Evolutionary conservation across 257 asterid species (phyloP), one percentile per base, ranked within the genome.

Genomic region (Oldenlandia corymbosa): DNA sequence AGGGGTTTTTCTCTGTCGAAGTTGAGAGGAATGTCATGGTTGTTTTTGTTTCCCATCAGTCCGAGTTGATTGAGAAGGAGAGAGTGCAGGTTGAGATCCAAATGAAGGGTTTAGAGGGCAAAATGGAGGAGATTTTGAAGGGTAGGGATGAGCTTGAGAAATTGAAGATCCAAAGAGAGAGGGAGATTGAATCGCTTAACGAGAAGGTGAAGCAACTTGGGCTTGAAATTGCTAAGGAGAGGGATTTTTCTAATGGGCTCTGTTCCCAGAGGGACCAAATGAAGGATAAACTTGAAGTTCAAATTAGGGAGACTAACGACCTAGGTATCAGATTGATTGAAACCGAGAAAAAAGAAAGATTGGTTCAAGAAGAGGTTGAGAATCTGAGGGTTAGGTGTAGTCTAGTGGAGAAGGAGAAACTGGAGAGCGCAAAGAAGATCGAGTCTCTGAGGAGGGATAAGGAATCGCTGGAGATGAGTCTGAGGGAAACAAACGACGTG

Each of bases 1-100:
- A 90, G 43, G 66, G 37, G 31, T 81, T 80, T 7, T 73, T 71
- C 46, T 55, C 43, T 66, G 48, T 84, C 74, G 97, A 85, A 27
- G 66, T 87, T 10, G 91, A 85, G 70, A 84, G 73, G 82, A 60
- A 30, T n/a, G 80, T 87, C 71, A 76, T 80, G 78, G 58, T 58
- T 27, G 85, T 43, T 50, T 85, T 77, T 69, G 77, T 80, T 56
- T 67, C 72, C 7, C 75, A 17, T 58, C 91, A 83, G 86, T 71
- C 80, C 49, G 74, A 61, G 68, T 75, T 70, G 71, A 43, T 74
- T 46, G 81, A 66, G 69, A 32, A 32, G 34, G 80, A 71, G 69
- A 61, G 76, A 45, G 32, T 21, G 10, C 78, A 47, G 21, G 37
- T 51, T n/a, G 76, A 47, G 69, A 49, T n/a, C 61, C 66, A 64